These are phyloP conservation scores for Fusarium verrucosum DNA, from an alignment of 2,329 filamentous ascomycete species.

Conservation along the genomic window DNA sequence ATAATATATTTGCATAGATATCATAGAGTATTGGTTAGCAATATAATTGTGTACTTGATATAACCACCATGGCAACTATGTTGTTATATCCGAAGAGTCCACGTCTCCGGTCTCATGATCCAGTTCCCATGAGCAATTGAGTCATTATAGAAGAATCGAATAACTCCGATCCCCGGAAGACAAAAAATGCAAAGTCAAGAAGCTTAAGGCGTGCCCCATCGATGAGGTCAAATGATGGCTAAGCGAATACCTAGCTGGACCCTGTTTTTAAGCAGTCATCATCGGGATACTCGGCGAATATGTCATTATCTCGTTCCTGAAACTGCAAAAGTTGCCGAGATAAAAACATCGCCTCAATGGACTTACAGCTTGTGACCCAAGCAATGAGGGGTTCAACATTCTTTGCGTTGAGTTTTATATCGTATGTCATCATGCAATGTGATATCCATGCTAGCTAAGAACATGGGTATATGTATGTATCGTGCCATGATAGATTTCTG, in stretches of 20 bases:
- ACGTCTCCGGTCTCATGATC: background rate
- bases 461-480: constrained; percentile 13
- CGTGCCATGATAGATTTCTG: constrained; percentile 29
- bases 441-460: background rate
- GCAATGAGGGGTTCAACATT: background rate
- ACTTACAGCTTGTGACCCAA: background rate
- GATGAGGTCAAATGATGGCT: constrained; percentile 30
- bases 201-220: background rate
- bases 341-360: background rate
- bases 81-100: background rate
- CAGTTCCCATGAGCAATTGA: constrained; percentile 13
- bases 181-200: background rate
- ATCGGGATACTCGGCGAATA: constrained; percentile 11
- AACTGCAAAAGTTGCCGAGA: background rate
- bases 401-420: background rate
- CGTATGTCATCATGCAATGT: constrained; percentile 29
- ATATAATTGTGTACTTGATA: background rate
- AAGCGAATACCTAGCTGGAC: constrained; percentile 12
- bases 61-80: no score
- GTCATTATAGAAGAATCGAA: background rate
- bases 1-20: background rate
- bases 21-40: background rate
- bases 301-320: background rate
- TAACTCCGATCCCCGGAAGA: background rate
- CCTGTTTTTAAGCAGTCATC: constrained; percentile 15